phyloP scores from a whole-genome alignment of 1,284 basidiomycete genomes.

The Albatrellus sp. region DNA sequence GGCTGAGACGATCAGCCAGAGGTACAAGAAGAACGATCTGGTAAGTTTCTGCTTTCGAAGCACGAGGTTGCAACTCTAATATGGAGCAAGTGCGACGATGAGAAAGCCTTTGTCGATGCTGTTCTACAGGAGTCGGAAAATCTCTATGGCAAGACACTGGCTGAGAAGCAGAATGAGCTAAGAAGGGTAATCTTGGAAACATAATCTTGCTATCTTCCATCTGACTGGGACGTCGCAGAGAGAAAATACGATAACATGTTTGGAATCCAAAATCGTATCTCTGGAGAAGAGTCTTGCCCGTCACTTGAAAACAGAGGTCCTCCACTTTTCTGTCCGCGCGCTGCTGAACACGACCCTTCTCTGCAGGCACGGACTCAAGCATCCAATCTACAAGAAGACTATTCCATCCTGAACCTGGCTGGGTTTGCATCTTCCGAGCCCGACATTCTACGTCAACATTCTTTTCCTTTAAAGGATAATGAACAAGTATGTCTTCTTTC shows the following conservation, averaged over 20 bases:
- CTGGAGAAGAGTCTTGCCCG: constrained; percentile 14
- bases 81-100: constrained; percentile 18
- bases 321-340: neutral
- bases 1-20: constrained; percentile 19
- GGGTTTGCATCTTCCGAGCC: no score
- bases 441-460: no score
- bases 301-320: constrained; percentile 14
- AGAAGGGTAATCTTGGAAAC: constrained; percentile 16
- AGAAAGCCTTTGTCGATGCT: constrained; percentile 22
- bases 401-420: no score
- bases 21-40: constrained; percentile 23
- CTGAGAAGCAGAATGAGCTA: constrained; percentile 26
- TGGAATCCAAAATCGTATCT: constrained; percentile 13
- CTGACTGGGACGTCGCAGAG: constrained; percentile 14
- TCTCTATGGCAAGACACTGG: constrained; percentile 23
- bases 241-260: constrained; percentile 22
- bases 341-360: no score
- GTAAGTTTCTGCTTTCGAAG: constrained; percentile 12
- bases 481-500: neutral
- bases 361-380: no score
- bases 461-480: neutral
- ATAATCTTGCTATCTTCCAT: neutral
- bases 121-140: constrained; percentile 21
- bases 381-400: no score
- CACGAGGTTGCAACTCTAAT: neutral